Conservation (phyloP, 225 moss, liverwort and hornwort genomes). For the Pseudisothecium myosuroides region DNA sequence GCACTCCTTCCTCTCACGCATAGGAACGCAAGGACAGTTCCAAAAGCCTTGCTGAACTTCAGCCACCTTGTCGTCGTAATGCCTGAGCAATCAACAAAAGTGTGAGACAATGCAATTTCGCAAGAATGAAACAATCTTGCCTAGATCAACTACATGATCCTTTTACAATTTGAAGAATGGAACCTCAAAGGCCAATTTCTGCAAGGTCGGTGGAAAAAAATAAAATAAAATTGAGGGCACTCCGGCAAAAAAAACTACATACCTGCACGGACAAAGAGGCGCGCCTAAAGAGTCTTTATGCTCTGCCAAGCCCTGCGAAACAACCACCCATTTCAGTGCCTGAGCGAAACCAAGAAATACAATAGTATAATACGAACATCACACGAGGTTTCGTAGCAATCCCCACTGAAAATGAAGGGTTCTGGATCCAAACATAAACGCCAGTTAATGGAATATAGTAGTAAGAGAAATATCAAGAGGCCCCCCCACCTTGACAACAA, state of each 20-base stretch:
- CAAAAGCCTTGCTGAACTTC: slow-evolving; percentile 99
- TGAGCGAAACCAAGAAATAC: background rate
- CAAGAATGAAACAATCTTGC: background rate
- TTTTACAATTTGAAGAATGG: background rate
- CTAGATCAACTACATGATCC: background rate
- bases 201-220: background rate
- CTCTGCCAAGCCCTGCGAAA: slow-evolving; percentile 81
- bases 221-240: background rate
- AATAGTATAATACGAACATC: background rate
- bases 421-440: background rate
- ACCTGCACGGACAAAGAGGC: slow-evolving; percentile 95
- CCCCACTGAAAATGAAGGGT: background rate
- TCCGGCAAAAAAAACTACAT: background rate
- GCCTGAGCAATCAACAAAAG: slow-evolving; percentile 27
- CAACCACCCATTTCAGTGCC: background rate
- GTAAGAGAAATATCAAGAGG: background rate
- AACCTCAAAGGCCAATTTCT: background rate
- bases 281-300: slow-evolving; percentile 83
- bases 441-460: background rate
- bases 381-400: background rate
- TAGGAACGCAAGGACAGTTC: slow-evolving; percentile 98
- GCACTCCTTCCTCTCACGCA: slow-evolving; percentile 98
- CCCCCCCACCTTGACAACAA: slow-evolving; percentile 72
- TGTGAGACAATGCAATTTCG: background rate
- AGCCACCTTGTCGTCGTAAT: slow-evolving; percentile 88